phyloP scores from a whole-genome alignment of 2,329 filamentous ascomycete genomes.

The Fusarium nisikadoi region DNA sequence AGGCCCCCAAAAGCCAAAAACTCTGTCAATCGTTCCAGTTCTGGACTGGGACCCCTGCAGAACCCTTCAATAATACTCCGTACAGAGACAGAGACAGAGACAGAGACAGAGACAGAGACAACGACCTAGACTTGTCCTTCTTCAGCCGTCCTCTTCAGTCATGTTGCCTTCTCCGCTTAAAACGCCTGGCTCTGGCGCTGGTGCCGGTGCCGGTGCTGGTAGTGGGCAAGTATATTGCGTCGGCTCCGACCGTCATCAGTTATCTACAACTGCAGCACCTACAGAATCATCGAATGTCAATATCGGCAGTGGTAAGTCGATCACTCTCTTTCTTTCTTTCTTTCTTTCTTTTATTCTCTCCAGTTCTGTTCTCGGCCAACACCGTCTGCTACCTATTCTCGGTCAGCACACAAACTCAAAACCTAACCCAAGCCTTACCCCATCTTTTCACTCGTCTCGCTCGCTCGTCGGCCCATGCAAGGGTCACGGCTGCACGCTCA shows the following conservation, averaged over 20 bases:
- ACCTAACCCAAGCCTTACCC: not conserved
- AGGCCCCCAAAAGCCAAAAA: slow-evolving; percentile 17
- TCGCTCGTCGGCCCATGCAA: slow-evolving; percentile 8
- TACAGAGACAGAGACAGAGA: not conserved
- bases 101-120: not conserved
- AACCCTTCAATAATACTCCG: not conserved
- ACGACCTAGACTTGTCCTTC: not conserved
- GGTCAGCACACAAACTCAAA: slow-evolving; percentile 4
- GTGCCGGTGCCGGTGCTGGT: slow-evolving; percentile 6
- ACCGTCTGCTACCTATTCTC: slow-evolving; percentile 1
- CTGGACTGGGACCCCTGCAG: slow-evolving; percentile 22
- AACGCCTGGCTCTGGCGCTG: not conserved
- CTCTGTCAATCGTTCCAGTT: slow-evolving; percentile 20
- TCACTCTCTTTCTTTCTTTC: not conserved
- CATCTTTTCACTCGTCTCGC: slow-evolving; percentile 9
- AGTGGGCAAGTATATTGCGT: slow-evolving; percentile 16
- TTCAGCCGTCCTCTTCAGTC: slow-evolving; percentile 5
- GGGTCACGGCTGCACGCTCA: slow-evolving; percentile 33
- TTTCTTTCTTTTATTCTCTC: too few species aligned
- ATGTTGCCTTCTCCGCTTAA: slow-evolving; percentile 22
- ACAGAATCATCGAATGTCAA: slow-evolving; percentile 5
- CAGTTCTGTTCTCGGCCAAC: not conserved
- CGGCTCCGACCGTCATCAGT: slow-evolving; percentile 33
- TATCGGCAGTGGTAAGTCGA: slow-evolving; percentile 6
- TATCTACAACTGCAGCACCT: not conserved